A percentile compares a stretch with the other conserved stretches of the same genome.
Conservation (phyloP, 805 yeast species). For the Kodamaea neixiangensis region DNA sequence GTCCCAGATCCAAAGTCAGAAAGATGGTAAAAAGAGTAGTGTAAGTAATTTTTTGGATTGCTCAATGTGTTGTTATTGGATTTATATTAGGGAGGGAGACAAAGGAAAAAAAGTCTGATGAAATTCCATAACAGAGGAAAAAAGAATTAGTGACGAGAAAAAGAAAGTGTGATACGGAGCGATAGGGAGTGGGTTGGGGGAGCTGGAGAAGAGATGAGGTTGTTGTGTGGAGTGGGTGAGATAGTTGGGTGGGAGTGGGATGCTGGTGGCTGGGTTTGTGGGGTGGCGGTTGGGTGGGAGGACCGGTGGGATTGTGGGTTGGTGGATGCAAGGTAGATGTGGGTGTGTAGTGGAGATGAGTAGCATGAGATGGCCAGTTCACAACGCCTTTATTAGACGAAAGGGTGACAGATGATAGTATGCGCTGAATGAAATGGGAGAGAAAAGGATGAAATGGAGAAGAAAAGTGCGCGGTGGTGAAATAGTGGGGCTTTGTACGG, state of each 20-base stretch:
- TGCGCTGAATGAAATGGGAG: too few relatives aligned
- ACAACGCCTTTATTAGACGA: too few relatives aligned
- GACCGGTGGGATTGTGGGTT: neutral
- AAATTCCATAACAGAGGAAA: conserved; percentile 14
- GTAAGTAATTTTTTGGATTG: neutral
- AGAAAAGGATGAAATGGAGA: too few relatives aligned
- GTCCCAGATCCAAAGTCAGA: neutral
- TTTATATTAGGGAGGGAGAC: conserved; percentile 9
- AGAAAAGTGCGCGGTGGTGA: too few relatives aligned
- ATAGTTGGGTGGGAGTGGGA: neutral
- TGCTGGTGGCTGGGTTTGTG: too few relatives aligned
- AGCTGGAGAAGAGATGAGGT: neutral
- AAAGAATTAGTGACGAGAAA: conserved; percentile 11
- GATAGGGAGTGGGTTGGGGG: neutral
- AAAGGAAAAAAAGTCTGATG: conserved; percentile 8
- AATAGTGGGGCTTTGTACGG: too few relatives aligned
- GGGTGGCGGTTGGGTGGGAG: too few relatives aligned
- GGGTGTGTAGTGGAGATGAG: too few relatives aligned
- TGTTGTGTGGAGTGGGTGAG: neutral
- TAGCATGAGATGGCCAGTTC: too few relatives aligned
- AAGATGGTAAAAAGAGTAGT: too few relatives aligned
- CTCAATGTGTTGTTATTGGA: conserved; percentile 4
- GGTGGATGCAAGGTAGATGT: neutral
- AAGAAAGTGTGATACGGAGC: conserved; percentile 4
- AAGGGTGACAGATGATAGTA: too few relatives aligned